Percentiles rank a stretch among this genome's conserved stretches.
These are phyloP conservation scores for Stygiomarasmius scandens DNA, from an alignment of 1,284 basidiomycete species.

Conservation along the genomic window DNA sequence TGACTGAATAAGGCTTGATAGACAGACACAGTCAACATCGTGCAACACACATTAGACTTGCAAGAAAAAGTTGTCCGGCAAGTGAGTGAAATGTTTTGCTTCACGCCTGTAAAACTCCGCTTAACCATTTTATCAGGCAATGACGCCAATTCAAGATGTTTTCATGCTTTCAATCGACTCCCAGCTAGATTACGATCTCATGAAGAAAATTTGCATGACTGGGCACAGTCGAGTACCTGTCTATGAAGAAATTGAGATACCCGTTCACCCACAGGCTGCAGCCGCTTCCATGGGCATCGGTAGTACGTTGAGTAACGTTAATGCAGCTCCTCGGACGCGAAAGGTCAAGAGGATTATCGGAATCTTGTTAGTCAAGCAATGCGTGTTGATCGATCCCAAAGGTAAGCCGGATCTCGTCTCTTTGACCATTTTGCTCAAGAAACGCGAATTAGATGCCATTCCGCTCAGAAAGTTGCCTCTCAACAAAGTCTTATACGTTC, in stretches of 20 bases:
- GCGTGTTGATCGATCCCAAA: constrained; percentile 87
- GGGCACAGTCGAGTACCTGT: constrained; percentile 82
- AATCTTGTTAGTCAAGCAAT: constrained; percentile 83
- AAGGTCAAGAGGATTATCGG: constrained; percentile 80
- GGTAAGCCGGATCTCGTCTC: constrained; percentile 42
- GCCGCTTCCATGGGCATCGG: background rate
- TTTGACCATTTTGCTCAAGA: background rate
- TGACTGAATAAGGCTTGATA: constrained; percentile 22
- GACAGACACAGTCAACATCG: constrained; percentile 75
- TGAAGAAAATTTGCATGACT: constrained; percentile 74
- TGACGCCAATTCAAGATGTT: constrained; percentile 81
- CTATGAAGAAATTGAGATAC: constrained; percentile 72
- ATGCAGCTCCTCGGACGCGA: constrained; percentile 32
- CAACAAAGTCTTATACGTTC: constrained; percentile 85
- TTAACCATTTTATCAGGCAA: constrained; percentile 45
- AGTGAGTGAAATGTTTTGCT: constrained; percentile 34
- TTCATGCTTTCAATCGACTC: constrained; percentile 86
- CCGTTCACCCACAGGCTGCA: constrained; percentile 37
- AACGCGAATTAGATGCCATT: constrained; percentile 57
- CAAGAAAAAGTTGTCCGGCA: constrained; percentile 72
- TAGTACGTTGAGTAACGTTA: background rate
- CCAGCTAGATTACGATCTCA: constrained; percentile 76
- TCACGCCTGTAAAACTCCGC: background rate
- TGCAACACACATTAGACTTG: constrained; percentile 74
- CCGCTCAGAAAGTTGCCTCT: constrained; percentile 79